Percentiles rank a stretch among this genome's conserved stretches.
Evolutionary conservation across 2,329 filamentous ascomycete genomes (phyloP).

Genomic region (Pyrenophora seminiperda): DNA sequence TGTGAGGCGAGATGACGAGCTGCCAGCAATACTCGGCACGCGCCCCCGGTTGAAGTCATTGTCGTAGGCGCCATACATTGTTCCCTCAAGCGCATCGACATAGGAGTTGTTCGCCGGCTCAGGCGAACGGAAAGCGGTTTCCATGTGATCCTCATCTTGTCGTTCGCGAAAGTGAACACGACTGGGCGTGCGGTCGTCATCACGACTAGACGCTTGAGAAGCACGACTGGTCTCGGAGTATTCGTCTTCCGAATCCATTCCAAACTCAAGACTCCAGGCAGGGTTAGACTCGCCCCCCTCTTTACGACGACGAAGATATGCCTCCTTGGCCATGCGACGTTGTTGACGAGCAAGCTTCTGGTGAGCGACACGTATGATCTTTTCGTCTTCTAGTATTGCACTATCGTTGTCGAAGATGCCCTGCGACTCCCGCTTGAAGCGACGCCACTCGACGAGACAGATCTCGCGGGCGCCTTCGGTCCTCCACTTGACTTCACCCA

Average conservation of each 20-base stretch:
- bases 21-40: constrained; percentile 81
- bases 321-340: constrained; percentile 46
- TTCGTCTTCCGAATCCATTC: constrained; percentile 64
- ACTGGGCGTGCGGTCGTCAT: constrained; percentile 27
- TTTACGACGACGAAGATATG: constrained; percentile 39
- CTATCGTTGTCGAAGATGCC: constrained; percentile 52
- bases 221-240: constrained; percentile 37
- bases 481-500: constrained; percentile 93
- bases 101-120: constrained; percentile 25
- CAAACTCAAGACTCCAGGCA: constrained; percentile 85
- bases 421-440: constrained; percentile 73
- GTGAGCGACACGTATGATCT: constrained; percentile 45
- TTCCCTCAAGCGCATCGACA: constrained; percentile 70
- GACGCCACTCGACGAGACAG: constrained; percentile 78
- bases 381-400: constrained; percentile 52
- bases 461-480: constrained; percentile 85
- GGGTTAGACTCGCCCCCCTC: constrained; percentile 56
- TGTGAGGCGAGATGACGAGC: constrained; percentile 64
- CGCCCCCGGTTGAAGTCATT: constrained; percentile 64
- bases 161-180: constrained; percentile 28
- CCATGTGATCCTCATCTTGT: constrained; percentile 38
- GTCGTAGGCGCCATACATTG: constrained; percentile 77
- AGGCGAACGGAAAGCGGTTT: constrained; percentile 42
- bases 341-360: constrained; percentile 53
- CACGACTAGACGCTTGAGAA: constrained; percentile 31